phyloP scores from a whole-genome alignment of 306 rosid species.

The Arachis stenosperma region DNA sequence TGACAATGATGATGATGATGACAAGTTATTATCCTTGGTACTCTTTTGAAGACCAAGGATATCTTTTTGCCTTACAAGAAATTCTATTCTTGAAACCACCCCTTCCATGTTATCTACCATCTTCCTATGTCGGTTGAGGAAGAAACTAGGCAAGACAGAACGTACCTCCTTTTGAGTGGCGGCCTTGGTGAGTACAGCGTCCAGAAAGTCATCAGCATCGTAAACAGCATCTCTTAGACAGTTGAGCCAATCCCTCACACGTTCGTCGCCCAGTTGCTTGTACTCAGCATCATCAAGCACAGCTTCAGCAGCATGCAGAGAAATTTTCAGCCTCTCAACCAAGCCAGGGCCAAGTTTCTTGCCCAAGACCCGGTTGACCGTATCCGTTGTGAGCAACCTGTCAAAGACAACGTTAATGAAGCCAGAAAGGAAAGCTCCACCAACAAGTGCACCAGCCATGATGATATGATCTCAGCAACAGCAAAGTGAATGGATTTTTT shows the following conservation, averaged over 20 bases:
- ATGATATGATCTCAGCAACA: no score
- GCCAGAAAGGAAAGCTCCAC: no score
- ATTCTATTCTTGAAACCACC: background rate
- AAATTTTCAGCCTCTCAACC: no score
- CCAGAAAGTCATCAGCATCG: constrained; percentile 23
- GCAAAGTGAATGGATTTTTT: no score
- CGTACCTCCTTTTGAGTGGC: background rate
- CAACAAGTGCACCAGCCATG: no score
- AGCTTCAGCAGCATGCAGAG: no score
- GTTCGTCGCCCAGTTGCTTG: background rate
- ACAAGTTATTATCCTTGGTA: background rate
- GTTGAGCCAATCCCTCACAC: background rate
- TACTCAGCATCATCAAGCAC: no score
- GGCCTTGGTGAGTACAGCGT: constrained; percentile 28
- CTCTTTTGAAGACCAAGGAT: background rate
- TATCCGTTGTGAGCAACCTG: no score
- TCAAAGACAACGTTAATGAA: no score
- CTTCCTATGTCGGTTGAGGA: background rate
- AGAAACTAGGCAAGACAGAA: background rate
- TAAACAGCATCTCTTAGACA: background rate
- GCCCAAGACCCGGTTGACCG: no score
- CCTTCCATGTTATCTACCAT: background rate
- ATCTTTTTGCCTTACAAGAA: background rate
- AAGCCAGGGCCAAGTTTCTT: no score
- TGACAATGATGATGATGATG: background rate